These are phyloP conservation scores for Eustoma russellianum DNA, from an alignment of 257 asterid genomes.

Conservation along the genomic window DNA sequence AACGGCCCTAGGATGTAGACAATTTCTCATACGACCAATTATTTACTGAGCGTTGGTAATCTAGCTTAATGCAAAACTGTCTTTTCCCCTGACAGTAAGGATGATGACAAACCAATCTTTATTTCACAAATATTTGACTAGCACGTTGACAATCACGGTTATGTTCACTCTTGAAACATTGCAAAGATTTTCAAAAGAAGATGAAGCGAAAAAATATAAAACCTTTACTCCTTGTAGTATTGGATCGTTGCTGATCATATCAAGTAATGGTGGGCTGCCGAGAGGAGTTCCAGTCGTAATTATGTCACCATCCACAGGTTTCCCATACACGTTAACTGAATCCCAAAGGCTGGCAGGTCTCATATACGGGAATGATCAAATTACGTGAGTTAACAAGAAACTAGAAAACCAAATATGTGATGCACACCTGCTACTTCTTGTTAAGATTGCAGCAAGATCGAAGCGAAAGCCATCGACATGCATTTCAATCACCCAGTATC, in stretches of 20 bases:
- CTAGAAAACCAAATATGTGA: constrained; percentile 6
- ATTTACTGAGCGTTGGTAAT: too few relatives aligned
- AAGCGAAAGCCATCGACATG: constrained; percentile 97
- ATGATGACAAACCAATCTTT: too few relatives aligned
- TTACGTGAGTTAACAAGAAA: constrained; percentile 7
- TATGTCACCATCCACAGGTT: constrained; percentile 49
- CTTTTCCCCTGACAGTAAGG: too few relatives aligned
- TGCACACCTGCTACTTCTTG: constrained; percentile 87
- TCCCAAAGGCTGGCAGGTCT: constrained; percentile 66
- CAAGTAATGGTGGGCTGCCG: constrained; percentile 69
- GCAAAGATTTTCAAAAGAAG: background rate
- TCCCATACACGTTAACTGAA: constrained; percentile 73
- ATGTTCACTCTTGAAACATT: too few relatives aligned
- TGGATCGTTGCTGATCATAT: constrained; percentile 96
- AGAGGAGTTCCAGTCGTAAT: constrained; percentile 89
- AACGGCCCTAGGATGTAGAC: too few relatives aligned
- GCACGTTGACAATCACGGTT: too few relatives aligned
- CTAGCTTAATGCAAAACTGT: too few relatives aligned
- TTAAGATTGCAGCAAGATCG: constrained; percentile 94
- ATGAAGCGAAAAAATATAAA: background rate
- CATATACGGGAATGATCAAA: constrained; percentile 8
- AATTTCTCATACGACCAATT: too few relatives aligned
- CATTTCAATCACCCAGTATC: constrained; percentile 97
- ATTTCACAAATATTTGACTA: too few relatives aligned
- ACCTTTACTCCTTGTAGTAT: constrained; percentile 87